Base-by-base conservation (phyloP, 2,329 filamentous ascomycete species). In the Microsporum audouinii region DNA sequence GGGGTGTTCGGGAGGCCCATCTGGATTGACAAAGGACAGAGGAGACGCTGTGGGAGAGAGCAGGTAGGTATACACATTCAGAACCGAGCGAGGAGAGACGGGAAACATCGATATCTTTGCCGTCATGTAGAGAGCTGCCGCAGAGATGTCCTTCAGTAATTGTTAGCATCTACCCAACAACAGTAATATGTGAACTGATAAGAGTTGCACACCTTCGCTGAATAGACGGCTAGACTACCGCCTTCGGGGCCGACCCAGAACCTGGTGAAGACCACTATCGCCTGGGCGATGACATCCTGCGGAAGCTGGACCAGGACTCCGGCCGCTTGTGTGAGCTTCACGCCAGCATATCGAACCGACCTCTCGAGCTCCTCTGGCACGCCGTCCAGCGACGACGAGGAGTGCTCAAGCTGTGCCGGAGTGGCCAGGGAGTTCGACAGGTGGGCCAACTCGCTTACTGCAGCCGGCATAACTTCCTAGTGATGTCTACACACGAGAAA, bases 51-150 rank as follows among this genome's bases (percentile, higher is more conserved):
- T 69, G 55, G 82, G 72, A 0, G 87, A 88, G 43, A 85, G 76
- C 3, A 97, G 84, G 73, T 92, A 95, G 43, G 84, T 82, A 74
- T 95, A 96, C 63, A 92, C 87, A 71, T 91, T 94, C 62, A 91
- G 81, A 43, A 96, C 78, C 66, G 91, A 91, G 66, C 91, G 85
- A 0, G 89, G 84, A 10, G 88, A 87, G 62, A 87, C 84, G 1
- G 91, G 87, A 57, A 84, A 80, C 2, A 89, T 83, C 29, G 91
- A 90, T 61, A 94, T 81, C 75, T 97, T 97, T 34, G 90, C 84
- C 29, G 85, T 83, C 58, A 96, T 80, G 77, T 90, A 97, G 58
- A 97, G 75, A 0, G 84, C 80, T 14, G 89, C 89, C 38, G 91
- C 89, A 36, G 90, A 95, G 59, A 88, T 82, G 71, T 94, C 86